Conservation (phyloP, 495 filamentous ascomycete genomes). For the Letharia columbiana region DNA sequence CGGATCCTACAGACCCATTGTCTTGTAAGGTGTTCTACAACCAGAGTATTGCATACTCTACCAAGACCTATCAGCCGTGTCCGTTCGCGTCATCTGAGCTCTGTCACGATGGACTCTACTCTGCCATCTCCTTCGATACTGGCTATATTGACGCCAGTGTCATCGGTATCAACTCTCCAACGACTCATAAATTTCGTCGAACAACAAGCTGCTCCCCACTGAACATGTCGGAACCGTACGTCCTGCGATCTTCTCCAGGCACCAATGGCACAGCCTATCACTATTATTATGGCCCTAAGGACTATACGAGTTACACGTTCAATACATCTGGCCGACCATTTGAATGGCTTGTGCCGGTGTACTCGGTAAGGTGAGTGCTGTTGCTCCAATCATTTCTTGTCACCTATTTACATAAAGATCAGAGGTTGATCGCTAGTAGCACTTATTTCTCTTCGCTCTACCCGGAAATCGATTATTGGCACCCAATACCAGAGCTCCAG, state of each 20-base stretch:
- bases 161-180: conserved; percentile 22
- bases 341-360: conserved; percentile 23
- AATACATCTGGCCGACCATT: conserved; percentile 21
- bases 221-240: conserved; percentile 20
- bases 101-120: conserved; percentile 15
- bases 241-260: conserved; percentile 4
- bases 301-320: conserved; percentile 18
- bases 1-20: background rate
- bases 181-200: conserved; percentile 20
- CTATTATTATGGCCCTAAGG: conserved; percentile 23
- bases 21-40: conserved; percentile 25
- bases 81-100: conserved; percentile 22
- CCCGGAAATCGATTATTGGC: conserved; percentile 12
- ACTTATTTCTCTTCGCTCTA: conserved; percentile 16
- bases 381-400: background rate
- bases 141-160: conserved; percentile 23
- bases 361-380: conserved; percentile 21
- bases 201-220: conserved; percentile 26
- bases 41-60: conserved; percentile 18
- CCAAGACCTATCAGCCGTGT: conserved; percentile 16
- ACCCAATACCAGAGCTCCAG: conserved; percentile 18
- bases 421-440: conserved; percentile 3
- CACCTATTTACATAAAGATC: background rate
- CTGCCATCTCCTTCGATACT: conserved; percentile 22
- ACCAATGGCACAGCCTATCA: conserved; percentile 16